Base-by-base conservation (phyloP, 2,329 filamentous ascomycete species). In the Aspergillus neotritici region DNA sequence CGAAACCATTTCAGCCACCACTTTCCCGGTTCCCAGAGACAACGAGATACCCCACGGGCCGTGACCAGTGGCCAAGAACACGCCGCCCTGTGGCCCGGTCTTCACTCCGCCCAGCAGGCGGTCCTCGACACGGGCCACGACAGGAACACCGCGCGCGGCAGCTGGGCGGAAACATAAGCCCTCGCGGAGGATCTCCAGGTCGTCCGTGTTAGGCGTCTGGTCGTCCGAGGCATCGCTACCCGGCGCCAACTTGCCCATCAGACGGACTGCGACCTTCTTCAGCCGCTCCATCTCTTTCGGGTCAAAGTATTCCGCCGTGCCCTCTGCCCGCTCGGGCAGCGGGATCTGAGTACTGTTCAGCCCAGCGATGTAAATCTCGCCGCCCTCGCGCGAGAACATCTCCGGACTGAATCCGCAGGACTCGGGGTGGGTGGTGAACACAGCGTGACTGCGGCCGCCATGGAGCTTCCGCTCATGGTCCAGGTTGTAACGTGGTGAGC, bases 121-220 rank as follows among this genome's bases (percentile, higher is more conserved):
- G 50, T 86, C 79, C 1, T 70, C 64, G 17, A 88, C 64, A 29
- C 76, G 69, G 3, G 73, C 68, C 8, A 90, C 57, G 17, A 88
- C 77, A 0, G 86, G 86, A 17, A 70, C 71, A 0, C 84, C 86
- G 39, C 71, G 75, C 1, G 72, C 66, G 15, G 83, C 83, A 3
- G 86, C 76, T 0, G 86, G 86, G 10, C 87, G 75, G 65, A 87
- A 89, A 60, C 86, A 91, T 44, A 90, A 60, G 0, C 78, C 79
- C 51, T 82, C 76, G 30, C 82, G 73, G 9, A 87, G 58, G 10
- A 86, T 65, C 50, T 86, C 73, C 12, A 87, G 50, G 37, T 82
- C 78, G 33, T 76, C 70, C 0, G 61, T 56, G 4, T 66, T 68
- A 1, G 62, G 56, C 0, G 57, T 55, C 3, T 60, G 55, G 2